Conservation (phyloP, 352 stramenopile species). For the Peronospora belbahrii region DNA sequence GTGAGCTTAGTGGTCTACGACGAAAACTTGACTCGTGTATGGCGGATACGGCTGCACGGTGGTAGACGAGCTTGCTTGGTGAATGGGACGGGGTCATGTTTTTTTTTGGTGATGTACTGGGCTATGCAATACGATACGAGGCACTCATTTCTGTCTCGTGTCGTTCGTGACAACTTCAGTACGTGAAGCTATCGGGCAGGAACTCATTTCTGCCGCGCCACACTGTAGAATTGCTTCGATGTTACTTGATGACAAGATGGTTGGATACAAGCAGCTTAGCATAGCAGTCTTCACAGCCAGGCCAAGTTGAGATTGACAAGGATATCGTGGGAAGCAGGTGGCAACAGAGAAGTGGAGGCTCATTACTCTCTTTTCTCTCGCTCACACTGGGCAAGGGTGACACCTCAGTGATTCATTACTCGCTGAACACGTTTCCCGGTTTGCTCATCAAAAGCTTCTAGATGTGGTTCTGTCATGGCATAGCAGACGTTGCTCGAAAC, state of each 20-base stretch:
- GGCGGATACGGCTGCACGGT: constrained; percentile 16
- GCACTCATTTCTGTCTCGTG: constrained; percentile 22
- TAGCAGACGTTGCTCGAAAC: constrained; percentile 4
- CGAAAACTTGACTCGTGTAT: constrained; percentile 58
- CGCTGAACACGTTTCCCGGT: constrained; percentile 12
- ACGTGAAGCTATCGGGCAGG: not conserved
- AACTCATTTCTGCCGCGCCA: constrained; percentile 13
- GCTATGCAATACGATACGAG: constrained; percentile 1
- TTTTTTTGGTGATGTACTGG: not conserved
- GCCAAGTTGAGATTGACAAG: not conserved
- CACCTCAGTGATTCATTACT: constrained; percentile 26
- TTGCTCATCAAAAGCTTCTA: constrained; percentile 6
- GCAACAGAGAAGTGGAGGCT: constrained; percentile 4
- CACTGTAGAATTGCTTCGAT: not conserved
- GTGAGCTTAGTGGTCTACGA: constrained; percentile 44
- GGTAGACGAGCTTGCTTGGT: constrained; percentile 5
- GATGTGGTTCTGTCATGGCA: constrained; percentile 5
- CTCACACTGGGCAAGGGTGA: not conserved
- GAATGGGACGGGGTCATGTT: not conserved
- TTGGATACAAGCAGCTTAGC: not conserved
- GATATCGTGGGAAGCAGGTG: not conserved
- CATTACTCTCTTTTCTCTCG: constrained; percentile 17
- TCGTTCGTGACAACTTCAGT: not conserved
- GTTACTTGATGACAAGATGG: not conserved
- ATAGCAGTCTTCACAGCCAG: not conserved